phyloP scores from a whole-genome alignment of 768 basidiomycete genomes.

The Mycena albidolilacea region DNA sequence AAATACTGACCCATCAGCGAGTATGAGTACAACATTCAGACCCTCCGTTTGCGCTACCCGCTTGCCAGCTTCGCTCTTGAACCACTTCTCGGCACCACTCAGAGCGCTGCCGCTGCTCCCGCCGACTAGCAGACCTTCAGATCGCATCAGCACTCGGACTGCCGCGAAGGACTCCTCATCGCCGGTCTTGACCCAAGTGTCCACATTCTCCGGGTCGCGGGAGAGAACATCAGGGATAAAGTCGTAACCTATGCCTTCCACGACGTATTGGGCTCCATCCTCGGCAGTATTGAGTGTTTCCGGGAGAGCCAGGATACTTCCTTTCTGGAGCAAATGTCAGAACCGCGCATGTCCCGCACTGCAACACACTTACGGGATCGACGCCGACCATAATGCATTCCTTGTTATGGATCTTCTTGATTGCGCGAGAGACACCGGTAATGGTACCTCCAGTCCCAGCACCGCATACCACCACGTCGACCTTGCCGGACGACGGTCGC shows the following conservation, averaged over 20 bases:
- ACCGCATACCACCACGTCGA: constrained; percentile 87
- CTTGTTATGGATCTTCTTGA: constrained; percentile 85
- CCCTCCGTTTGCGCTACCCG: constrained; percentile 76
- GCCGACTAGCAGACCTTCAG: constrained; percentile 92
- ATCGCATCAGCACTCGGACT: constrained; percentile 82
- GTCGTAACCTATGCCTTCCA: constrained; percentile 99
- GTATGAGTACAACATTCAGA: constrained; percentile 88
- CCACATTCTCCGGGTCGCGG: constrained; percentile 69
- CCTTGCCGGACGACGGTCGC: constrained; percentile 77
- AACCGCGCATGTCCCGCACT: not conserved
- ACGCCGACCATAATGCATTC: constrained; percentile 85
- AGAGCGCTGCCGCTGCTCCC: constrained; percentile 94
- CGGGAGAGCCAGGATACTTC: constrained; percentile 89
- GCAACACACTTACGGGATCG: constrained; percentile 79
- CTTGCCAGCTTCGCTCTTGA: constrained; percentile 79
- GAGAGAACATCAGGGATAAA: constrained; percentile 92
- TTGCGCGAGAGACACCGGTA: constrained; percentile 85
- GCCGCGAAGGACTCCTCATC: constrained; percentile 88
- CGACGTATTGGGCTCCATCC: constrained; percentile 71
- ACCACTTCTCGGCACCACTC: constrained; percentile 82
- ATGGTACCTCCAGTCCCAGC: constrained; percentile 97
- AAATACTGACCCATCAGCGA: constrained; percentile 88
- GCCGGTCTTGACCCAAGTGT: constrained; percentile 88
- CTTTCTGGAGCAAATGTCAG: constrained; percentile 66
- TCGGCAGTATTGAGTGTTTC: constrained; percentile 71